Conservation (phyloP, 805 yeast genomes). For the Metschnikowia anglica region DNA sequence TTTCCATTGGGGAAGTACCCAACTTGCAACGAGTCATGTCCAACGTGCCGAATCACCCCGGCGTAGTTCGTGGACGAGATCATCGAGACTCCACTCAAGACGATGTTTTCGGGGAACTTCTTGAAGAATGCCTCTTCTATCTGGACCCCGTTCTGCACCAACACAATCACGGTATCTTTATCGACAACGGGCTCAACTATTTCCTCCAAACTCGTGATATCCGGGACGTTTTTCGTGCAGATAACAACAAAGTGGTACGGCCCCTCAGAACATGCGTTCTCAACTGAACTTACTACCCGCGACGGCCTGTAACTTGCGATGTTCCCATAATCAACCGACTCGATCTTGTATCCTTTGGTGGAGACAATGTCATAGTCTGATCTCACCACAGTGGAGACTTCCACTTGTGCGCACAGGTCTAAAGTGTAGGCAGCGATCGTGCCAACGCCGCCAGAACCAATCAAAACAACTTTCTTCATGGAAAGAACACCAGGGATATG, state of each 20-base stretch:
- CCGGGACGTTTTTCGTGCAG: conserved; percentile 66
- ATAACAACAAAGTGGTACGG: conserved; percentile 59
- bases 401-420: conserved; percentile 40
- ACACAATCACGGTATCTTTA: conserved; percentile 29
- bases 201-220: conserved; percentile 50
- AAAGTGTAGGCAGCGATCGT: conserved; percentile 70
- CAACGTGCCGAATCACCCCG: conserved; percentile 28
- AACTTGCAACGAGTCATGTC: conserved; percentile 26
- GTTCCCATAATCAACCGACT: conserved; percentile 62
- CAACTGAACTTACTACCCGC: conserved; percentile 43
- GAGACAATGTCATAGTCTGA: conserved; percentile 58
- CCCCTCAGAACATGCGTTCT: conserved; percentile 38
- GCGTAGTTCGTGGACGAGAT: conserved; percentile 35
- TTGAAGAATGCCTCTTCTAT: conserved; percentile 35
- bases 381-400: conserved; percentile 63
- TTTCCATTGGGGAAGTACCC: conserved; percentile 36
- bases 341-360: conserved; percentile 55
- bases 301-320: conserved; percentile 55
- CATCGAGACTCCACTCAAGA: conserved; percentile 37
- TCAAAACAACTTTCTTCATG: conserved; percentile 43
- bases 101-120: conserved; percentile 33
- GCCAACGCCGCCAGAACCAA: conserved; percentile 90
- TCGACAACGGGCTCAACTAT: conserved; percentile 49
- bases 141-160: conserved; percentile 42
- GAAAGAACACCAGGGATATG: too few relatives aligned